Base-by-base conservation (phyloP, 495 filamentous ascomycete species). In the Aspergillus leporis region DNA sequence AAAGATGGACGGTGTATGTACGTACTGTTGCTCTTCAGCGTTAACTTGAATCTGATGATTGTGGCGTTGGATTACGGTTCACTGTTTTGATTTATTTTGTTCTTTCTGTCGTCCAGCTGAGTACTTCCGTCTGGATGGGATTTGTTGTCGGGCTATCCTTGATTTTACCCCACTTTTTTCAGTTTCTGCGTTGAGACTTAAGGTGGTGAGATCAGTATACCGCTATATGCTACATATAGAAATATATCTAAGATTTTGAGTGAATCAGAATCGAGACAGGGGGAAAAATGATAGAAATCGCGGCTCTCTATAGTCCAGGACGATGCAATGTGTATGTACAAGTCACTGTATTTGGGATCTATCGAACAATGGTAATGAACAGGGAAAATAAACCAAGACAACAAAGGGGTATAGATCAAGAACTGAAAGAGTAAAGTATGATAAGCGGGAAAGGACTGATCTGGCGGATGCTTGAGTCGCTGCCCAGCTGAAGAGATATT, bases 291-390 rank as follows among this genome's bases (percentile, higher is more conserved):
- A n/a, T n/a, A n/a, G n/a, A n/a, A n/a, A n/a, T n/a, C n/a, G n/a
- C n/a, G n/a, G n/a, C n/a, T n/a, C n/a, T n/a, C n/a, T n/a, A n/a
- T n/a, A 14, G 10, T 36, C 2, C 8, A 14, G 32, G 32, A 36
- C 3, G 14, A 41, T 41, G 38, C 47, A 59, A 59, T 55, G 32
- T 64, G 58, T 71, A 73, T 73, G 66, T 70, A 70, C 66, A 47
- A n/a, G 7, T 2, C 13, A 47, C 19, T 23, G 43, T 47, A 8
- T 3, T 23, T n/a, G 12, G 18, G 18, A 23, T 47, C 43, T 47
- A 71, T 56, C 40, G 21, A 41, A 53, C n/a, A 53, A 61, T 59
- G 57, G 51, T 52, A 57, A 66, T 66, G 46, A 55, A 59, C 45
- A 40, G 59, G 41, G 61, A 56, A 55, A 51, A 59, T 55, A 41